Conservation (phyloP, 257 asterid species). For the Penstemon newberryi region DNA sequence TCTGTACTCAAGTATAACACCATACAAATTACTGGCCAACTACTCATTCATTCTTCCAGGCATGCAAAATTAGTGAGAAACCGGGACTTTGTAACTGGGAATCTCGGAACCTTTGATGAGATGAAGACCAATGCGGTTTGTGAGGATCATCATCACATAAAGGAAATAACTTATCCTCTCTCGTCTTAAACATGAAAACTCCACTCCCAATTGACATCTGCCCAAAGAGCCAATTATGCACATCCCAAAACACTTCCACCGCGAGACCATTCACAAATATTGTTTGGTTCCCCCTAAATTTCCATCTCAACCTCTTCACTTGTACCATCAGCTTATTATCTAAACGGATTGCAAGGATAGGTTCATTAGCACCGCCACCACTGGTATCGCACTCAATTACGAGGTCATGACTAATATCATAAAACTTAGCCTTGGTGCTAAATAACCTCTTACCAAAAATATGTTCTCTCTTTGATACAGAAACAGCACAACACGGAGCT, state of each 20-base stretch:
- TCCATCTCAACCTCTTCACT: slow-evolving; percentile 41
- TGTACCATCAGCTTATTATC: slow-evolving; percentile 39
- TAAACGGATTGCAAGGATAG: slow-evolving; percentile 29
- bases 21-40: slow-evolving; percentile 17
- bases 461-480: slow-evolving; percentile 40
- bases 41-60: slow-evolving; percentile 45
- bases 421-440: slow-evolving; percentile 40
- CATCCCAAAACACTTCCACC: slow-evolving; percentile 47
- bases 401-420: slow-evolving; percentile 38
- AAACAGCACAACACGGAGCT: slow-evolving; percentile 27
- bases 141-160: slow-evolving; percentile 22
- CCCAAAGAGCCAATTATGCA: slow-evolving; percentile 43
- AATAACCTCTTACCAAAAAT: slow-evolving; percentile 40
- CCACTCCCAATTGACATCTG: slow-evolving; percentile 31
- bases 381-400: slow-evolving; percentile 39
- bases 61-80: slow-evolving; percentile 39
- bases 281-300: slow-evolving; percentile 41
- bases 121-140: slow-evolving; percentile 32
- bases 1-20: slow-evolving; percentile 31
- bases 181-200: slow-evolving; percentile 43
- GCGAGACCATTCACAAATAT: slow-evolving; percentile 38
- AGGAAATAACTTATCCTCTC: slow-evolving; percentile 29
- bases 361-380: slow-evolving; percentile 17
- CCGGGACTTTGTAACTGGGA: slow-evolving; percentile 32
- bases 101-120: slow-evolving; percentile 33